Conservation (phyloP, 176 grass and related monocot species). For the Cenchrus americanus region DNA sequence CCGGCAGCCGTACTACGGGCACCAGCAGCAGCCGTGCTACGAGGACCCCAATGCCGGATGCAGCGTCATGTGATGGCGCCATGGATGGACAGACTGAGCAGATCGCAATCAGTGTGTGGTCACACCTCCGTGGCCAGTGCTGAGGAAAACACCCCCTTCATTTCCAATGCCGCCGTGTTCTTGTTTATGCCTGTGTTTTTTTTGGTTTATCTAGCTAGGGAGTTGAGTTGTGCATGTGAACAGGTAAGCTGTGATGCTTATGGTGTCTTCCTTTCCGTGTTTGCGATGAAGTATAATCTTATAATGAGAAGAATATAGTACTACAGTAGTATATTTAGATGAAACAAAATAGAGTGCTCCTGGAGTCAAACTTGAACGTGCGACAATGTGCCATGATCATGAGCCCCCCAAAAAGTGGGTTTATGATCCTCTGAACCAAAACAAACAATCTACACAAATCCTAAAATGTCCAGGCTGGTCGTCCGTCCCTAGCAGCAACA, state of each 20-base stretch:
- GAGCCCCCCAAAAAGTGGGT: neutral
- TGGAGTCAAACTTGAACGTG: conserved; percentile 12
- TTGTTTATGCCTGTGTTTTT: conserved; percentile 29
- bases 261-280: conserved; percentile 10
- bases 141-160: neutral
- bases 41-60: conserved; percentile 72
- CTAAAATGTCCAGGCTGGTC: neutral
- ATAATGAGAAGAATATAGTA: conserved; percentile 21
- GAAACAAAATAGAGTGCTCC: conserved; percentile 9
- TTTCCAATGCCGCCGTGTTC: neutral
- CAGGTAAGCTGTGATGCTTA: conserved; percentile 23
- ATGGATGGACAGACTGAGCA: conserved; percentile 29
- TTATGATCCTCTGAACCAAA: neutral
- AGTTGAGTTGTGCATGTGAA: conserved; percentile 60
- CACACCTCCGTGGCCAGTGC: conserved; percentile 26
- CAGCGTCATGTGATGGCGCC: conserved; percentile 57
- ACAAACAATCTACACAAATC: neutral
- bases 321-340: conserved; percentile 5
- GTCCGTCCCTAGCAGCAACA: no score
- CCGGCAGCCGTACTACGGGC: conserved; percentile 54
- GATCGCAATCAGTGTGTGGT: conserved; percentile 40
- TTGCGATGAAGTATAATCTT: neutral
- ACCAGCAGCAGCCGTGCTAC: conserved; percentile 33
- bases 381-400: conserved; percentile 25
- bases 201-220: conserved; percentile 32